These are phyloP conservation scores for Alternaria arborescens DNA, from an alignment of 2,329 filamentous ascomycete species.

Conservation along the genomic window DNA sequence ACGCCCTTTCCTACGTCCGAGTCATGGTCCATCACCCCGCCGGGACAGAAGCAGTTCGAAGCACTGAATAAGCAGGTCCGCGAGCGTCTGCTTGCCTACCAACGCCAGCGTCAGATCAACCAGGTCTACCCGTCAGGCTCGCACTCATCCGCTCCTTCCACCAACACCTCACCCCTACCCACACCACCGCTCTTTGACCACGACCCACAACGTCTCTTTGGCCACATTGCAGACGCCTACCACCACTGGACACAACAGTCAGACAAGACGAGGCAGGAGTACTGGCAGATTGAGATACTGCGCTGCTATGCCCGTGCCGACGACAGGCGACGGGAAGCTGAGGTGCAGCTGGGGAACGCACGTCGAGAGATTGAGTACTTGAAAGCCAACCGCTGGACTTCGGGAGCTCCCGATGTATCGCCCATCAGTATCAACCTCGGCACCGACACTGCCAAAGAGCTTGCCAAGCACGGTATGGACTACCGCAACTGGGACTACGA, in stretches of 20 bases:
- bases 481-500: conserved; percentile 54
- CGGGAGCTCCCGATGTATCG: conserved; percentile 37
- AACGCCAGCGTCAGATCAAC: conserved; percentile 47
- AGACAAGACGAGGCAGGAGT: conserved; percentile 54
- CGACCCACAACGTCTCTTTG: conserved; percentile 73
- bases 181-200: conserved; percentile 58
- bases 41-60: conserved; percentile 75
- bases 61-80: conserved; percentile 73
- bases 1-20: conserved; percentile 79
- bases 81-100: conserved; percentile 65
- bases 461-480: conserved; percentile 48
- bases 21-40: conserved; percentile 83
- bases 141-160: conserved; percentile 38
- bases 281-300: conserved; percentile 58
- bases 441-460: conserved; percentile 50
- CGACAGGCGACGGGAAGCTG: conserved; percentile 49
- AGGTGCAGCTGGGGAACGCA: conserved; percentile 51
- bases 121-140: conserved; percentile 41
- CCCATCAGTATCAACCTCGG: conserved; percentile 51
- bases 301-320: conserved; percentile 55
- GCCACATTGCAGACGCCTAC: conserved; percentile 81
- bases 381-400: conserved; percentile 41
- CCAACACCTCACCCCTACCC: conserved; percentile 46
- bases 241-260: conserved; percentile 76
- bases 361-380: conserved; percentile 55